Conservation (phyloP, 2,329 filamentous ascomycete species). For the Xylariaceae sp. region DNA sequence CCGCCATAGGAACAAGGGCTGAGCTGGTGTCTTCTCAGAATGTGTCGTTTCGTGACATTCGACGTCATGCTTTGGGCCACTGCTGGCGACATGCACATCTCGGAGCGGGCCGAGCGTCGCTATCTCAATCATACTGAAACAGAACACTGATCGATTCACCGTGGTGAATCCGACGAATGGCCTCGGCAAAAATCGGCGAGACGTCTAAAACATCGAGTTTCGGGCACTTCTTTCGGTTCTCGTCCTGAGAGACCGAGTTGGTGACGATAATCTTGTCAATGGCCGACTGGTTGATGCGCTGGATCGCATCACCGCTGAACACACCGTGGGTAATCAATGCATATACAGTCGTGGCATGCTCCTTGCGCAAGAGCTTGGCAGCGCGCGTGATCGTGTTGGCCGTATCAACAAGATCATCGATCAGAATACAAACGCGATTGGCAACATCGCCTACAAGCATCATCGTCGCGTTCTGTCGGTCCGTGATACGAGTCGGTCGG, state of each 20-base stretch:
- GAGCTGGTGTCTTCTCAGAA: background rate
- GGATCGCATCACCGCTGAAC: slow-evolving; percentile 89
- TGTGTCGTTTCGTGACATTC: background rate
- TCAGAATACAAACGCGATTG: slow-evolving; percentile 76
- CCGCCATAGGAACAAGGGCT: background rate
- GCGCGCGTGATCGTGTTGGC: slow-evolving; percentile 96
- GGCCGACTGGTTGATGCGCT: slow-evolving; percentile 86
- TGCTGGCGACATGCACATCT: background rate
- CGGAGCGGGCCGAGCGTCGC: background rate
- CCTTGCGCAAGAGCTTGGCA: slow-evolving; percentile 92
- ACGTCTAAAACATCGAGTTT: slow-evolving; percentile 93
- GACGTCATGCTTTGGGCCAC: slow-evolving; percentile 3
- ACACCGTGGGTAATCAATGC: slow-evolving; percentile 93
- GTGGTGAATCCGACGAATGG: slow-evolving; percentile 92
- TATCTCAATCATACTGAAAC: slow-evolving; percentile 69
- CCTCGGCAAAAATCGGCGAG: slow-evolving; percentile 87
- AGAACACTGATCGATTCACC: slow-evolving; percentile 96
- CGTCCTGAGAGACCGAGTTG: slow-evolving; percentile 85
- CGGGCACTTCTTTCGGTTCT: slow-evolving; percentile 70
- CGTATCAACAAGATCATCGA: slow-evolving; percentile 93
- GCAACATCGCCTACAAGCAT: slow-evolving; percentile 87
- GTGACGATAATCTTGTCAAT: slow-evolving; percentile 93
- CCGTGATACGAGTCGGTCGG: slow-evolving; percentile 78
- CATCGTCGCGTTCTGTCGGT: slow-evolving; percentile 89
- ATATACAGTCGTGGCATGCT: slow-evolving; percentile 86